Evolutionary conservation across 495 filamentous ascomycete genomes (phyloP), one percentile per base, ranked within the genome.

Genomic region (Penicillium longicatenatum): DNA sequence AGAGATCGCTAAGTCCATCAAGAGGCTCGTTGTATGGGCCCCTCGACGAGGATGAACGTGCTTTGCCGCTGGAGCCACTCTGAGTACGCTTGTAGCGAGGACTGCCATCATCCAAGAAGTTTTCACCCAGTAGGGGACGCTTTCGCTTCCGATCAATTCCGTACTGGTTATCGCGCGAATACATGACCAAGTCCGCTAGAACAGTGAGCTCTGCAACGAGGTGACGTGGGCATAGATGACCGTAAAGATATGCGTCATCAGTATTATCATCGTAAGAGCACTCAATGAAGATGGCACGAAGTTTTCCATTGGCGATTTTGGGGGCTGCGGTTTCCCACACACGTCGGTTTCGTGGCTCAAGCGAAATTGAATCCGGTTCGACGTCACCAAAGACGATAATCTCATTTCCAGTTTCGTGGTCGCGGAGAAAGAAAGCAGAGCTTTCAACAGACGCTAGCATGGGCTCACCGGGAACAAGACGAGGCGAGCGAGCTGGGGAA

Each of bases 371-470:
- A 68, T 98, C 94, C 9, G 94, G 93, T 67, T 98, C 94, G 35
- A 98, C 87, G 63, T 98, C 94, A 41, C 94, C 94, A 67, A 96
- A 98, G 55, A 98, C 87, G 44, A 98, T 84, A 22, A 97, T 82
- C 73, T 97, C 92, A 42, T 78, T 78, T 2, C 86, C 83, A 0
- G 84, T 87, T 1, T 71, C 57, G 17, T 86, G 77, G 52, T 92
- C 86, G 16, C 90, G 88, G 58, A 98, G 85, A 72, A 98, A 97
- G 70, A 90, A 98, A 1, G 89, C 94, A 3, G 91, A 91, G 67
- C 89, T 93, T 68, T 98, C 92, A 46, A 93, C 46, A 63, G 68
- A 76, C 67, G 58, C 80, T 81, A 61, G 64, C 6, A 54, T 33
- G 50, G 65, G 59, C 30, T 70, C 70, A 42, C 61, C 70, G 19